These are phyloP conservation scores for Thermoascus crustaceus DNA, from an alignment of 2,329 filamentous ascomycete genomes.

Conservation along the genomic window DNA sequence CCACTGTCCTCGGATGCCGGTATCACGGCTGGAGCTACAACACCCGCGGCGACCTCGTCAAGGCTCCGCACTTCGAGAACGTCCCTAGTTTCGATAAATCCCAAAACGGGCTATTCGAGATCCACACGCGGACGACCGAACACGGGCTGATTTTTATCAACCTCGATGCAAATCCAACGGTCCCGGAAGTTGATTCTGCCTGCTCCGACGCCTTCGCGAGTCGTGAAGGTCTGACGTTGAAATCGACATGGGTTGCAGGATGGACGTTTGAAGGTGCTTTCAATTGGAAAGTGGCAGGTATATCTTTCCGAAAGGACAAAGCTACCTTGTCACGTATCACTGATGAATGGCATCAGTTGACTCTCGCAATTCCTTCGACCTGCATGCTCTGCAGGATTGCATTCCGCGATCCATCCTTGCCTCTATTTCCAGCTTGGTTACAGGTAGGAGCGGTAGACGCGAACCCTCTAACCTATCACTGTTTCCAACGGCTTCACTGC, in stretches of 20 bases:
- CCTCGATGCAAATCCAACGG: conserved; percentile 10
- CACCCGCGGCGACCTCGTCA: conserved; percentile 49
- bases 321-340: too few species aligned
- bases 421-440: neutral
- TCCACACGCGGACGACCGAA: conserved; percentile 16
- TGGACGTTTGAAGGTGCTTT: conserved; percentile 19
- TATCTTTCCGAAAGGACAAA: conserved; percentile 6
- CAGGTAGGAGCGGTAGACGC: neutral
- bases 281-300: conserved; percentile 28
- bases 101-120: conserved; percentile 46
- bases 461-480: conserved; percentile 5
- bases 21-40: conserved; percentile 59
- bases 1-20: conserved; percentile 48
- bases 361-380: too few species aligned
- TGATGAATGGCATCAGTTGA: too few species aligned
- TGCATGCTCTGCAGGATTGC: neutral
- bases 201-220: conserved; percentile 8
- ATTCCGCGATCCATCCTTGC: neutral
- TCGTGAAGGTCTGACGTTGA: conserved; percentile 5
- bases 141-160: conserved; percentile 23
- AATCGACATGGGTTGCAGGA: conserved; percentile 20
- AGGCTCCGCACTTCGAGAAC: conserved; percentile 52
- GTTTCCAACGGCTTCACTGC: conserved; percentile 19
- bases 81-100: conserved; percentile 49
- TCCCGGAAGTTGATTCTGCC: conserved; percentile 4